These are phyloP conservation scores for Podaxis pistillaris DNA, from an alignment of 768 basidiomycete species.

Conservation along the genomic window DNA sequence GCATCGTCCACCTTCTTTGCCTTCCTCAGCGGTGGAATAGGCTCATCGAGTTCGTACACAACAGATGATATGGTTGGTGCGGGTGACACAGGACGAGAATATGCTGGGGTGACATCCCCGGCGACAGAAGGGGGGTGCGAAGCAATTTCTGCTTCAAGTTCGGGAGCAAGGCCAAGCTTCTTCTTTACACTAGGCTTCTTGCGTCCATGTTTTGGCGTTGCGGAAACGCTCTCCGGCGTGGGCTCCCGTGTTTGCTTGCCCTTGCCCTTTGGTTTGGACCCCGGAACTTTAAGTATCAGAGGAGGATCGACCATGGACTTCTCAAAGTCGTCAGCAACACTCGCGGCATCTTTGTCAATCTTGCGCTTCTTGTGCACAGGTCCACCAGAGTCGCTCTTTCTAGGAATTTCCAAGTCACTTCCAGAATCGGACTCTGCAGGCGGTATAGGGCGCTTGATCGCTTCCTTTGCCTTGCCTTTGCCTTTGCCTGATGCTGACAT, in stretches of 20 bases:
- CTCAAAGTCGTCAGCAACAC: conserved; percentile 49
- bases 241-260: conserved; percentile 49
- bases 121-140: conserved; percentile 56
- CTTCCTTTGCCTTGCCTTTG: conserved; percentile 45
- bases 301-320: conserved; percentile 34
- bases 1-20: conserved; percentile 77
- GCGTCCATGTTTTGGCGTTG: conserved; percentile 48
- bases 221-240: conserved; percentile 57
- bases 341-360: conserved; percentile 40
- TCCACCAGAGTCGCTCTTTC: conserved; percentile 35
- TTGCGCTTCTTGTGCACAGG: conserved; percentile 63
- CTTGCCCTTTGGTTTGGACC: conserved; percentile 54
- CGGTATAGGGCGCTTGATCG: conserved; percentile 48
- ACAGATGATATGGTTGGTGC: conserved; percentile 53
- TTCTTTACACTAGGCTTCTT: conserved; percentile 58
- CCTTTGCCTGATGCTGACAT: conserved; percentile 14
- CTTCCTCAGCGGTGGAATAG: conserved; percentile 66
- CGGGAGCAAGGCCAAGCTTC: conserved; percentile 52
- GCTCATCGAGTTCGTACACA: conserved; percentile 72
- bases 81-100: conserved; percentile 73
- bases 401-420: conserved; percentile 52
- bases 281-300: conserved; percentile 28
- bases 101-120: conserved; percentile 69
- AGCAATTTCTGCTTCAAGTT: conserved; percentile 47
- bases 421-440: conserved; percentile 54